Evolutionary conservation across 441 rosid species (phyloP), one percentile per base, ranked within the genome.

Genomic region (Jatropha podagrica): DNA sequence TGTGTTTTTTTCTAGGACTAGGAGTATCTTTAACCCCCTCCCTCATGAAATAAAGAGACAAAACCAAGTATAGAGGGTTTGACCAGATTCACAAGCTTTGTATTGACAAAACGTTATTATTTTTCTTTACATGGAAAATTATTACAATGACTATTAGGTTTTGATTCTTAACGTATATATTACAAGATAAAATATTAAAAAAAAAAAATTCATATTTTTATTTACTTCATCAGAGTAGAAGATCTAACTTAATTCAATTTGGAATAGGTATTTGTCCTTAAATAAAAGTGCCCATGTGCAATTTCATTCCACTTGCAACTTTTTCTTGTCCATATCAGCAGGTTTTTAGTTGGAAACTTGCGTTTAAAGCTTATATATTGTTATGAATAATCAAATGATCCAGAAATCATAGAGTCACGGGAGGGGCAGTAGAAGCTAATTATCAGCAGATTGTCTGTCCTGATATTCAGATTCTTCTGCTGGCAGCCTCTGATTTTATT

Each of bases 341-440:
- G 5, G 32, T 52, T 15, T 48, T 68, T 68, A 15, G 15, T n/a
- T 17, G 61, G 2, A 65, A 37, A 54, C 37, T 37, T 38, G 49
- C 27, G 5, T 5, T 32, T 54, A 38, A 18, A 38, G 11, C 11
- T n/a, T 55, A 46, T 7, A n/a, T 13, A 46, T 27, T 23, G 11
- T 27, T 32, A 23, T 23, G 0, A 23, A 23, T 23, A 32, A 32
- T 32, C 2, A 32, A 32, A 32, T 32, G 32, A 32, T 71, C 40
- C 62, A 37, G n/a, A 68, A 67, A 71, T 67, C 78, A 68, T 9
- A n/a, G 54, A 69, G 70, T 82, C 82, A 76, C 80, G 81, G 49
- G 62, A 38, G 81, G 49, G 62, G 26, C 49, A 59, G 27, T 37
- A 71, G 23, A 41, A 71, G 51, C 54, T 58, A 42, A 7, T 48